Evolutionary conservation across 129 eudicot species (phyloP), one percentile per base, ranked within the genome.

Genomic region (Calendula officinalis): DNA sequence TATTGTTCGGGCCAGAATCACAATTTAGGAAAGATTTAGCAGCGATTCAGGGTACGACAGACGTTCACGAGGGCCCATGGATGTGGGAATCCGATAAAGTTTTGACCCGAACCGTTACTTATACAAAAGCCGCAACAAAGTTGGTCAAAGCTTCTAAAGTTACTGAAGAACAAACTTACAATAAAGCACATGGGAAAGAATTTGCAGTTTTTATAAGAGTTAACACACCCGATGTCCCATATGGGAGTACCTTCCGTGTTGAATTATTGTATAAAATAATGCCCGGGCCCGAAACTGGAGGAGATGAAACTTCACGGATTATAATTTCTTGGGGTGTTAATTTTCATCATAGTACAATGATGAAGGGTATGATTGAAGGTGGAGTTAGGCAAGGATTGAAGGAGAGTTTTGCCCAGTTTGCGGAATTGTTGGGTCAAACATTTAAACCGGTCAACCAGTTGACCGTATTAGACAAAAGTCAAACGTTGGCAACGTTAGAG

Each of bases 151-250:
- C 99, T 64, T 82, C 81, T 54, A 83, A 81, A 70, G 99, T 89
- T 55, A 85, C 85, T 0, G 99, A 92, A 76, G 96, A 85, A 36
- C 96, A 92, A 66, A 85, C 77, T 2, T 92, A 88, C 74, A 8
- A 75, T 3, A 88, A 73, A 77, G 99, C 99, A 57, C 67, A 73
- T 69, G 82, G 84, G 27, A 80, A 55, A 4, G 96, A 88, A 69
- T 92, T 78, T 77, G 89, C 75, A 6, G 87, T 92, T 73, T 15
- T 67, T 49, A 81, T 83, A 8, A 64, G 14, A 32, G 99, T 88
- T 44, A 81, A 77, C 27, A 92, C 99, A 3, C 96, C 95, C 4
- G 96, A 92, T 70, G 99, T 84, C 67, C 99, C 99, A 9, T 88
- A 88, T 36, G 99, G 99, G 30, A 78, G 41, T 60, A 63, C 95